phyloP scores from a whole-genome alignment of 2,329 filamentous ascomycete species.

The Biscogniauxia mediterranea region DNA sequence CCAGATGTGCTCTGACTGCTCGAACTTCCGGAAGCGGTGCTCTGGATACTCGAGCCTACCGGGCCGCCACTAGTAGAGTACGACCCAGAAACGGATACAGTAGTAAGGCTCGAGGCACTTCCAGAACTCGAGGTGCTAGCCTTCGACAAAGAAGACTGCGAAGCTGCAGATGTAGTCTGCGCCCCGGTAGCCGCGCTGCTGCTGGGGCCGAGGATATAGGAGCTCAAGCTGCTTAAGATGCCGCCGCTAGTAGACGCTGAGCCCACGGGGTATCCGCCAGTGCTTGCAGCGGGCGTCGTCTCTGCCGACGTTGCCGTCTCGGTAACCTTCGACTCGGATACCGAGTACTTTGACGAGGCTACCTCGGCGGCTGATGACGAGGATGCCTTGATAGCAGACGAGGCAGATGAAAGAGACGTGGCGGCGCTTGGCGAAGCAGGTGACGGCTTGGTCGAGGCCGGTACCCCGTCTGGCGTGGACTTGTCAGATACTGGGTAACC shows the following conservation, averaged over 20 bases:
- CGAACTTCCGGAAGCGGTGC: constrained; percentile 5
- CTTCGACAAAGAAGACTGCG: neutral
- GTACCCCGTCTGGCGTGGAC: too few relatives aligned
- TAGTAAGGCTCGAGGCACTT: neutral
- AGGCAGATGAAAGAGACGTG: neutral
- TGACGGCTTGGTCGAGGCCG: too few relatives aligned
- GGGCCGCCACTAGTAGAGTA: neutral
- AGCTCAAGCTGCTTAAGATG: constrained; percentile 31
- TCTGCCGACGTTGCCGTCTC: neutral
- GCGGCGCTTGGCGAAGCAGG: neutral
- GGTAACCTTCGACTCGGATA: too few relatives aligned
- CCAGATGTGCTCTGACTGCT: neutral
- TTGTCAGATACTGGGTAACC: neutral
- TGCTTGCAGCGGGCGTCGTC: neutral
- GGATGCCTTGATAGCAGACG: neutral
- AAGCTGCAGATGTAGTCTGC: constrained; percentile 3
- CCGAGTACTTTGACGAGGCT: too few relatives aligned
- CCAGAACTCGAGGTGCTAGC: neutral
- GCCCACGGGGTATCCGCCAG: constrained; percentile 17
- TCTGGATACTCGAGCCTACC: neutral
- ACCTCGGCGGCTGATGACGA: neutral
- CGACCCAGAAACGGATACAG: neutral
- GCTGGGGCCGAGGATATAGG: constrained; percentile 25
- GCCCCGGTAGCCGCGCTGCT: constrained; percentile 5
- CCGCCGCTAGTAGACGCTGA: constrained; percentile 22